A percentile compares a stretch with the other conserved stretches of the same genome.
Conservation (phyloP, 306 rosid genomes). For the Trifolium subterraneum region DNA sequence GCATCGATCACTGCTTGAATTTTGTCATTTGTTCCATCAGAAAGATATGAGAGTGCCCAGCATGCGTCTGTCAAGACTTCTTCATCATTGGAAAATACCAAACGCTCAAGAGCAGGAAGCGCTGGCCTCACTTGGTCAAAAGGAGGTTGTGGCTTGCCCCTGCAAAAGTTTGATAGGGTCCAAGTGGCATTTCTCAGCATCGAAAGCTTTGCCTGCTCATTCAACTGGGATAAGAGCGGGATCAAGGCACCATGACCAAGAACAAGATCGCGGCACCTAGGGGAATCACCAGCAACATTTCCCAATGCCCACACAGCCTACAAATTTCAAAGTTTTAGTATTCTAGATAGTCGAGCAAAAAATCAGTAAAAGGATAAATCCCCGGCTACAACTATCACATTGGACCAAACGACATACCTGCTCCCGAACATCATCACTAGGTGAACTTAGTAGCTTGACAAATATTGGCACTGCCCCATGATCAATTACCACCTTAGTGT, state of each 20-base stretch:
- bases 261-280: conserved; percentile 94
- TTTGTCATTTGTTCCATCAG: conserved; percentile 93
- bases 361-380: too few relatives aligned
- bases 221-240: conserved; percentile 80
- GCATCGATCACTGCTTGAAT: conserved; percentile 95
- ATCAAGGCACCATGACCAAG: conserved; percentile 77
- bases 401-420: conserved; percentile 58
- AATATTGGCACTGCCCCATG: conserved; percentile 93
- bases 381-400: too few relatives aligned
- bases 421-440: conserved; percentile 94
- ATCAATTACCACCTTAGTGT: conserved; percentile 89
- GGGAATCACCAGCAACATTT: conserved; percentile 96
- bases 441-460: conserved; percentile 85
- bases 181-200: conserved; percentile 96
- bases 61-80: conserved; percentile 92
- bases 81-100: conserved; percentile 87
- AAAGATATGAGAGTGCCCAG: conserved; percentile 92
- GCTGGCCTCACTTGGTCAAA: conserved; percentile 90
- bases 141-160: conserved; percentile 96
- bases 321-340: conserved; percentile 15
- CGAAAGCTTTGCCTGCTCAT: conserved; percentile 91
- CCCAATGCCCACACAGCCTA: conserved; percentile 98
- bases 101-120: conserved; percentile 88
- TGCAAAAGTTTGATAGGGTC: conserved; percentile 91
- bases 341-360: not conserved